phyloP scores from a whole-genome alignment of 768 basidiomycete species.

The Crassisporium funariophilum region DNA sequence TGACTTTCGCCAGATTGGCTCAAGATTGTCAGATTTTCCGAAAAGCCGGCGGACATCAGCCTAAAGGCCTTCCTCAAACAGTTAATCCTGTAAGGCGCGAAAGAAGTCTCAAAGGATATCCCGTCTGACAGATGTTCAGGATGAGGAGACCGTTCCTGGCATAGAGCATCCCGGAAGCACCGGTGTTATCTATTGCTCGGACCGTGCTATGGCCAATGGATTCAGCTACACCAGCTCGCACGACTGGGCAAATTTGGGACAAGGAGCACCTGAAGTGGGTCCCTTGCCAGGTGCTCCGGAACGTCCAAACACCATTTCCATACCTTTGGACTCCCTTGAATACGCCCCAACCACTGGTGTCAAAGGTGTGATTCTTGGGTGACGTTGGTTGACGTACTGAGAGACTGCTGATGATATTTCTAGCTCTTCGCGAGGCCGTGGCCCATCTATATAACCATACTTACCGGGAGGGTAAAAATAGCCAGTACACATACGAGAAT shows the following conservation, averaged over 20 bases:
- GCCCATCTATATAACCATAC: slow-evolving; percentile 88
- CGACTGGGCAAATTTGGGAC: slow-evolving; percentile 90
- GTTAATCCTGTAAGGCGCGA: slow-evolving; percentile 59
- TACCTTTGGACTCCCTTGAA: slow-evolving; percentile 76
- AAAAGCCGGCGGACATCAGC: slow-evolving; percentile 66
- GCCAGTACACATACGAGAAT: slow-evolving; percentile 91
- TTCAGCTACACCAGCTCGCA: slow-evolving; percentile 79
- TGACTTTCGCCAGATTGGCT: slow-evolving; percentile 8
- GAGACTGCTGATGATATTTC: slow-evolving; percentile 5
- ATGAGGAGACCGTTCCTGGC: slow-evolving; percentile 90
- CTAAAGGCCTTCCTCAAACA: slow-evolving; percentile 70
- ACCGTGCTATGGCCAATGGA: slow-evolving; percentile 94
- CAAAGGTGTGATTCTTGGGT: slow-evolving; percentile 50
- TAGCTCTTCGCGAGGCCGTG: slow-evolving; percentile 85
- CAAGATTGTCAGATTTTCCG: slow-evolving; percentile 65
- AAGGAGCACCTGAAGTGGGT: slow-evolving; percentile 90
- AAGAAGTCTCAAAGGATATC: background rate
- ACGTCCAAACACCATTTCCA: slow-evolving; percentile 63
- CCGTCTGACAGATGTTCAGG: slow-evolving; percentile 36
- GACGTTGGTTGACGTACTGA: background rate
- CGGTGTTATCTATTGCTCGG: slow-evolving; percentile 82
- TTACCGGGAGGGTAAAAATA: slow-evolving; percentile 78
- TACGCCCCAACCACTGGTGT: slow-evolving; percentile 95
- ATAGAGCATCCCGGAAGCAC: slow-evolving; percentile 76
- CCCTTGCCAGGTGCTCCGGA: slow-evolving; percentile 74